These are phyloP conservation scores for Hericium erinaceus DNA, from an alignment of 768 basidiomycete species.

Conservation along the genomic window DNA sequence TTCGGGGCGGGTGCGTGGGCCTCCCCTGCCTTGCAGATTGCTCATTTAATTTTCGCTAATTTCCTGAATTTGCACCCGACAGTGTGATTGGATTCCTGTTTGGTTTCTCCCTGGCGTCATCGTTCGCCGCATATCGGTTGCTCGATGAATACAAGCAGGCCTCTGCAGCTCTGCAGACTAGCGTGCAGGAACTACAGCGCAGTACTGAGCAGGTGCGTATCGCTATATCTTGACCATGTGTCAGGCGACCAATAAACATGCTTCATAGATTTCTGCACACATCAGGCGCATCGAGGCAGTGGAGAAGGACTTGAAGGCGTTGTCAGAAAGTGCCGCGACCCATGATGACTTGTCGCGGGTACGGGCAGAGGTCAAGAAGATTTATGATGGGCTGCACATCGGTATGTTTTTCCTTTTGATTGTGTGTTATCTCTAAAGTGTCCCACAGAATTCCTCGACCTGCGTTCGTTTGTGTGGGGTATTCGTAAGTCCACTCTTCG, in stretches of 20 bases:
- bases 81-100: conserved; percentile 82
- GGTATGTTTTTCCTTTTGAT: conserved; percentile 34
- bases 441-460: conserved; percentile 63
- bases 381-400: conserved; percentile 76
- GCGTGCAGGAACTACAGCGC: conserved; percentile 76
- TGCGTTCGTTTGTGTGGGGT: conserved; percentile 79
- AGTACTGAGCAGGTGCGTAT: conserved; percentile 70
- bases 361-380: conserved; percentile 76
- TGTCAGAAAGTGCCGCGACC: conserved; percentile 52
- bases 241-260: background rate
- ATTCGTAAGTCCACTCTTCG: conserved; percentile 51
- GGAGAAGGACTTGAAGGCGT: conserved; percentile 79
- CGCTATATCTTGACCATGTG: background rate
- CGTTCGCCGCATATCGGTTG: conserved; percentile 78
- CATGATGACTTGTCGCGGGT: conserved; percentile 77
- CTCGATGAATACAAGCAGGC: conserved; percentile 87
- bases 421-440: background rate
- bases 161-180: conserved; percentile 78
- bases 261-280: conserved; percentile 65
- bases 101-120: conserved; percentile 85
- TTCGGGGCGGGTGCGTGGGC: conserved; percentile 31
- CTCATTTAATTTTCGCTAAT: background rate
- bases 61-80: background rate
- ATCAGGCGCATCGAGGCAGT: conserved; percentile 77
- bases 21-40: background rate